These are phyloP conservation scores for Dendrostoma leiphaemia DNA, from an alignment of 2,329 filamentous ascomycete genomes.

Conservation along the genomic window DNA sequence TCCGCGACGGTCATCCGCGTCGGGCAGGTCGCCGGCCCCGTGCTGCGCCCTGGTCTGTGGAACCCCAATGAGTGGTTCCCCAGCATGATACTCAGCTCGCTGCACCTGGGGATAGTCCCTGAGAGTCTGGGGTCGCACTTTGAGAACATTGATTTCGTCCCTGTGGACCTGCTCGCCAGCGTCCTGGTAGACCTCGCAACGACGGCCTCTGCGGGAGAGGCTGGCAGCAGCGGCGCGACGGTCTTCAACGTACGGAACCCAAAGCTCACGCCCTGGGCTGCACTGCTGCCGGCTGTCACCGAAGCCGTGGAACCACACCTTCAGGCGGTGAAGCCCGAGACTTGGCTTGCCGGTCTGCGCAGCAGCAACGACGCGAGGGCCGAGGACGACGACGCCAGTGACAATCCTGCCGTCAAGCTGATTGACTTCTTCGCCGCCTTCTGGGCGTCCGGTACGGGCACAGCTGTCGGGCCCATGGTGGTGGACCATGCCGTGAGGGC, in stretches of 20 bases:
- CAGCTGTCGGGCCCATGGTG: conserved; percentile 13
- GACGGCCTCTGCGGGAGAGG: too few relatives aligned
- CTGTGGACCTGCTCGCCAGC: conserved; percentile 37
- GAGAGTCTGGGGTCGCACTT: conserved; percentile 31
- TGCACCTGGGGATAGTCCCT: conserved; percentile 35
- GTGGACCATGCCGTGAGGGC: conserved; percentile 21
- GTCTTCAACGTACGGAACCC: conserved; percentile 30
- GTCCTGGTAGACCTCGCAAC: conserved; percentile 32
- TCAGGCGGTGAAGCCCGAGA: neutral
- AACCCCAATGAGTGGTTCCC: conserved; percentile 41
- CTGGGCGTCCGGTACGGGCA: too few relatives aligned
- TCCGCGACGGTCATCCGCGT: too few relatives aligned
- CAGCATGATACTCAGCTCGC: conserved; percentile 37
- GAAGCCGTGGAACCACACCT: neutral
- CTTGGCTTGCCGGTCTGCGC: too few relatives aligned
- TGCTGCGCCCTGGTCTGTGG: conserved; percentile 31
- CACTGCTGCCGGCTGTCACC: conserved; percentile 23
- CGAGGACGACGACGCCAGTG: too few relatives aligned
- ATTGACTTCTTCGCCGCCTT: too few relatives aligned
- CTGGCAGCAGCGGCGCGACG: neutral
- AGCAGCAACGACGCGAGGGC: too few relatives aligned
- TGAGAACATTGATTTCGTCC: conserved; percentile 40
- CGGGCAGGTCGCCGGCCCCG: conserved; percentile 26
- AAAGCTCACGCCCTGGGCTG: conserved; percentile 19
- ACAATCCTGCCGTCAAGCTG: too few relatives aligned